Evolutionary conservation across 306 rosid genomes (phyloP).

Genomic region (Lablab purpureus): DNA sequence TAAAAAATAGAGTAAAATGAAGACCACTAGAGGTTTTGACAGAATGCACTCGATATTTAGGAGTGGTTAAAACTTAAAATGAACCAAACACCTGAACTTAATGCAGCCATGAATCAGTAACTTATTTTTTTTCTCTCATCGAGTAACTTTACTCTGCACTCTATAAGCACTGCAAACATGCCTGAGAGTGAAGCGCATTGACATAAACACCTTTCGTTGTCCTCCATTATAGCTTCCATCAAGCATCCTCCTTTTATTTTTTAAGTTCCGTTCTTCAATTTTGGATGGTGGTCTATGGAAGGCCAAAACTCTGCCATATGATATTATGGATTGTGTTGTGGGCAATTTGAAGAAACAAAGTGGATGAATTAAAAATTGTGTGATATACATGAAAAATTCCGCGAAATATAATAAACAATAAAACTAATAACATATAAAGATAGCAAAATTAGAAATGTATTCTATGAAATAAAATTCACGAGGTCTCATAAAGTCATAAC

Average conservation of each 20-base stretch:
- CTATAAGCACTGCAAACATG: background rate
- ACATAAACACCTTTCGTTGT: background rate
- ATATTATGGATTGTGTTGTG: background rate
- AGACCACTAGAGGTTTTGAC: background rate
- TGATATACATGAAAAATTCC: background rate
- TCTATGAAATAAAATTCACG: too few species aligned
- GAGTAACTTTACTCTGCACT: background rate
- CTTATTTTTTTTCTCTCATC: background rate
- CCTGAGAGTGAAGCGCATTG: background rate
- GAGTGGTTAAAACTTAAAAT: background rate
- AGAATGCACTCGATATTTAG: background rate
- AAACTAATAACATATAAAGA: background rate
- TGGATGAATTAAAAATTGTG: background rate
- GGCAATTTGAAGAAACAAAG: background rate
- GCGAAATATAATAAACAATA: background rate
- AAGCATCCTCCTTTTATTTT: background rate
- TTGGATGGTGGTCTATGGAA: background rate
- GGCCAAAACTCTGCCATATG: background rate
- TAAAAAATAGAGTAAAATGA: background rate
- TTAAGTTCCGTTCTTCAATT: background rate
- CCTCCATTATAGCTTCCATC: background rate
- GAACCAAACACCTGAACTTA: background rate
- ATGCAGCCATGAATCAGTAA: background rate
- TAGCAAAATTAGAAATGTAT: too few species aligned
- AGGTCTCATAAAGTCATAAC: too few species aligned